Conservation (phyloP, 2,329 filamentous ascomycete genomes). For the Peltaster fructicola region DNA sequence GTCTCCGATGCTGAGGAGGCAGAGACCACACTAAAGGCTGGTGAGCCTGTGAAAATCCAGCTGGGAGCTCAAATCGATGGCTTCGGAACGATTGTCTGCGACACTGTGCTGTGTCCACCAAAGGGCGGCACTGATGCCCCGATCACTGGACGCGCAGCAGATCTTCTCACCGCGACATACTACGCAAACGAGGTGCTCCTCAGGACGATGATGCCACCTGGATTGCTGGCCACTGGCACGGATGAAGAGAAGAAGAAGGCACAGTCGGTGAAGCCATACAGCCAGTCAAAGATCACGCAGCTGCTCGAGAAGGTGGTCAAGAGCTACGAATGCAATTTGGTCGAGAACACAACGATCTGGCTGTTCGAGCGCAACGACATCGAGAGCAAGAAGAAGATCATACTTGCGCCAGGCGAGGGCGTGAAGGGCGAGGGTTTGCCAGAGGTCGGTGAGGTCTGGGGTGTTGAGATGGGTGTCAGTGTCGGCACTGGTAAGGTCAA, state of each 20-base stretch:
- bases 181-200: slow-evolving; percentile 92
- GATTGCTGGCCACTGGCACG: slow-evolving; percentile 60
- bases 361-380: slow-evolving; percentile 94
- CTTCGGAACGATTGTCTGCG: slow-evolving; percentile 88
- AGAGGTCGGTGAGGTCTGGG: slow-evolving; percentile 88
- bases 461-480: slow-evolving; percentile 88
- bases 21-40: slow-evolving; percentile 57
- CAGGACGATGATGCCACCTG: slow-evolving; percentile 80
- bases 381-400: slow-evolving; percentile 95
- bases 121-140: slow-evolving; percentile 45
- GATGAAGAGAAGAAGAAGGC: slow-evolving; percentile 93
- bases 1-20: slow-evolving; percentile 76
- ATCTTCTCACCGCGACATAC: slow-evolving; percentile 78
- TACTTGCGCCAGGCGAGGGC: slow-evolving; percentile 69
- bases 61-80: slow-evolving; percentile 98
- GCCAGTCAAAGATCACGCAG: slow-evolving; percentile 70
- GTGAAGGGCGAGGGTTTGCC: slow-evolving; percentile 80
- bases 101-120: slow-evolving; percentile 75
- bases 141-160: slow-evolving; percentile 54
- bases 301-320: slow-evolving; percentile 85
- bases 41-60: slow-evolving; percentile 90
- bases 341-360: slow-evolving; percentile 98
- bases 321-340: slow-evolving; percentile 75
- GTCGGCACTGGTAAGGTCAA: slow-evolving; percentile 90
- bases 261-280: slow-evolving; percentile 59